These are phyloP conservation scores for Zizania palustris DNA, from an alignment of 202 grass and related monocot species.

Conservation along the genomic window DNA sequence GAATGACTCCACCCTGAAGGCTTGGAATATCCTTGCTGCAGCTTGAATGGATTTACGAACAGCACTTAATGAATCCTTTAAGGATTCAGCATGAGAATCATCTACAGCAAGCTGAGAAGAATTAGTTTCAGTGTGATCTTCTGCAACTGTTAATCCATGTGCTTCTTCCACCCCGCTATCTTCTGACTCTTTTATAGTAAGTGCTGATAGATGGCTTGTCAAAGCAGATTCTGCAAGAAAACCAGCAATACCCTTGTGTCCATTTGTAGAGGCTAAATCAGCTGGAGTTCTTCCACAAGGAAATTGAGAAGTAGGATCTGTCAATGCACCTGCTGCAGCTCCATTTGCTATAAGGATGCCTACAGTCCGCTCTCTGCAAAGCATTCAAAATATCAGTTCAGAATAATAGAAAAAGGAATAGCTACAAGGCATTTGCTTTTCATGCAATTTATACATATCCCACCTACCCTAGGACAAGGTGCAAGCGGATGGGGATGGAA, in stretches of 20 bases:
- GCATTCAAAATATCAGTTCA: conserved; percentile 36
- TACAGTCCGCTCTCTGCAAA: conserved; percentile 67
- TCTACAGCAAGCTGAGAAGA: conserved; percentile 45
- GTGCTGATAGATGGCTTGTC: conserved; percentile 69
- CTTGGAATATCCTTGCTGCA: conserved; percentile 76
- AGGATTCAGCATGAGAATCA: conserved; percentile 52
- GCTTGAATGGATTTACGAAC: conserved; percentile 77
- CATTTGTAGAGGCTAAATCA: conserved; percentile 80
- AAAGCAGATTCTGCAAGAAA: conserved; percentile 83
- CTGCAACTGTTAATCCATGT: conserved; percentile 27
- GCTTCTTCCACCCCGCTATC: conserved; percentile 28
- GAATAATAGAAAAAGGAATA: conserved; percentile 6
- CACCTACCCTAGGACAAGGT: conserved; percentile 4
- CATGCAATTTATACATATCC: conserved; percentile 12
- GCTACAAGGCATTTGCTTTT: too few species aligned
- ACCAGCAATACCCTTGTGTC: conserved; percentile 84
- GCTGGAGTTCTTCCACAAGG: conserved; percentile 72
- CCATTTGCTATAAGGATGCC: conserved; percentile 58
- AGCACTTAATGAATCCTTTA: conserved; percentile 71
- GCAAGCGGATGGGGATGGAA: conserved; percentile 20
- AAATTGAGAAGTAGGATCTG: conserved; percentile 74
- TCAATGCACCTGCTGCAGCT: conserved; percentile 70
- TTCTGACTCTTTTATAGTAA: conserved; percentile 64
- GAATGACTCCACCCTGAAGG: conserved; percentile 72
- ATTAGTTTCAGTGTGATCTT: conserved; percentile 41